Evolutionary conservation across 2,329 filamentous ascomycete genomes (phyloP).

Genomic region (Verticillium nubilum): DNA sequence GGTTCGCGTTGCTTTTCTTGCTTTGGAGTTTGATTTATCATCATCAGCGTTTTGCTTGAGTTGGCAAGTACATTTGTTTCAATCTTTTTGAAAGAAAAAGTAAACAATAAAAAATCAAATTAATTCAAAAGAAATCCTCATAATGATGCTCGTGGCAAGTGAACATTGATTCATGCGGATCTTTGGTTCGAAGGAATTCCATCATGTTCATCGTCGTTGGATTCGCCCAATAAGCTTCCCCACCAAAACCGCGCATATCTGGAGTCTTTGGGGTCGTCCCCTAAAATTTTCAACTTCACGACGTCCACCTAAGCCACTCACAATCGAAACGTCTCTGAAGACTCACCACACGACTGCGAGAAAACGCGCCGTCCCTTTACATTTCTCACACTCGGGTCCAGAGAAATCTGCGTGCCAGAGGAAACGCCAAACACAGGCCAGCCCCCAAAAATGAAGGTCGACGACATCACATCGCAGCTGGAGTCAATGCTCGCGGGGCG

Average conservation of each 20-base stretch:
- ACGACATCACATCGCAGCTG: background rate
- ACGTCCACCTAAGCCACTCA: background rate
- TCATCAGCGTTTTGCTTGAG: background rate
- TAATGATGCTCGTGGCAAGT: no score
- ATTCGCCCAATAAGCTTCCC: background rate
- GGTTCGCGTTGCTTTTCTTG: background rate
- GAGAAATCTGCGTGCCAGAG: background rate
- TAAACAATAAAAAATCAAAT: no score
- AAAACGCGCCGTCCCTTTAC: no score
- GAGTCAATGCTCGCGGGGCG: constrained; percentile 19
- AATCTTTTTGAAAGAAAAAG: no score
- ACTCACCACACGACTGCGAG: no score
- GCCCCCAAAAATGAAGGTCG: background rate
- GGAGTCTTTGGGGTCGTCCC: background rate
- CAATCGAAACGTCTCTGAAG: no score
- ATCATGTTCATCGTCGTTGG: background rate
- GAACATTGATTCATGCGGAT: no score
- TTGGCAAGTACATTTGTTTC: background rate
- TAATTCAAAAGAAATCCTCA: background rate
- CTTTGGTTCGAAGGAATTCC: background rate
- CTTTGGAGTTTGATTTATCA: background rate
- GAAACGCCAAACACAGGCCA: background rate
- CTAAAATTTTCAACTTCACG: background rate
- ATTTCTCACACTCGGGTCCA: no score
- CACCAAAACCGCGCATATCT: background rate